These are phyloP conservation scores for Beta vulgaris DNA, from an alignment of 148 eudicot genomes.

Conservation along the genomic window DNA sequence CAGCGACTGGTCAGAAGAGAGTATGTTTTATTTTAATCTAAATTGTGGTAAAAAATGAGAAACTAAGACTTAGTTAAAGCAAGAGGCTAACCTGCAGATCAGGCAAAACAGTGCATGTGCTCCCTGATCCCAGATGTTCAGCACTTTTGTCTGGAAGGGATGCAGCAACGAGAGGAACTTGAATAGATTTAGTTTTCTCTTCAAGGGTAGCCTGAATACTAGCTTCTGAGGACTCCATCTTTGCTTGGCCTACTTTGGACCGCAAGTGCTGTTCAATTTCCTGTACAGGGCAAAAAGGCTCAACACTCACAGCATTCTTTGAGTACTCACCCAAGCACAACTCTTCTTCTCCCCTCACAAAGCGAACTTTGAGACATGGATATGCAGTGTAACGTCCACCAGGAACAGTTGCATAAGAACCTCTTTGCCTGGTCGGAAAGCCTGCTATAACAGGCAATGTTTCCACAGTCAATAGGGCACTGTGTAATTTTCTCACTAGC, in stretches of 20 bases:
- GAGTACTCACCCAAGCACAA: constrained; percentile 48
- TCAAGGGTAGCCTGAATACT: constrained; percentile 25
- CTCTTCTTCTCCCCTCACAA: constrained; percentile 68
- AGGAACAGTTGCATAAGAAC: constrained; percentile 75
- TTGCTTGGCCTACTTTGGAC: constrained; percentile 47
- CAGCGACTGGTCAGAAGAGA: neutral
- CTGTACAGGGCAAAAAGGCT: constrained; percentile 72
- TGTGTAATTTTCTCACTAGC: constrained; percentile 60
- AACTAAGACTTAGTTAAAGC: neutral
- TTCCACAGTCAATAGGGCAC: constrained; percentile 76
- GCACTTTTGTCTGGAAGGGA: constrained; percentile 30
- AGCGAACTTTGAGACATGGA: constrained; percentile 69
- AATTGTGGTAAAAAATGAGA: neutral
- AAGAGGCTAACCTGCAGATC: constrained; percentile 52
- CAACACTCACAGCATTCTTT: constrained; percentile 62
- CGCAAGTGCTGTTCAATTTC: constrained; percentile 62
- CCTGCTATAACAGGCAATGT: constrained; percentile 60
- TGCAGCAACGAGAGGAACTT: constrained; percentile 29
- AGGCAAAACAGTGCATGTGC: constrained; percentile 31
- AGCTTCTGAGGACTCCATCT: constrained; percentile 25
- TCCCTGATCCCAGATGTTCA: constrained; percentile 37
- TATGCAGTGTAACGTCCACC: constrained; percentile 40
- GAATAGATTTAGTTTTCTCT: constrained; percentile 25
- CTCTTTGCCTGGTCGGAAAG: constrained; percentile 41
- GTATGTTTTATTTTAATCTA: neutral